These are phyloP conservation scores for Lagenaria siceraria DNA, from an alignment of 306 rosid genomes.

Conservation along the genomic window DNA sequence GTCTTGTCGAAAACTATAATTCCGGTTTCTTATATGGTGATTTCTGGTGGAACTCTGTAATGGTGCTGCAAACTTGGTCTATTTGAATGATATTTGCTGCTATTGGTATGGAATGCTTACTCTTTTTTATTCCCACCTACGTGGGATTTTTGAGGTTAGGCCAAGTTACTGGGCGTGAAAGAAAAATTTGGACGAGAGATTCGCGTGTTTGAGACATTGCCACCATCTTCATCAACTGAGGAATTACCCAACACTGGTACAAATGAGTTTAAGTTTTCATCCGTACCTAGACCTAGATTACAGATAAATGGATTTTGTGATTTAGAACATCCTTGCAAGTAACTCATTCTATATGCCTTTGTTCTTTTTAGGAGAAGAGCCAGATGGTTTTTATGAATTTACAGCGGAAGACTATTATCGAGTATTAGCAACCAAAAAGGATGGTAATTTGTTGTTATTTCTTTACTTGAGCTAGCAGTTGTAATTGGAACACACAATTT, in stretches of 20 bases:
- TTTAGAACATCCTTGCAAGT: background rate
- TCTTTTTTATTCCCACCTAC: background rate
- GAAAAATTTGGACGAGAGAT: conserved; percentile 68
- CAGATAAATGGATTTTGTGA: background rate
- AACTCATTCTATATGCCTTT: background rate
- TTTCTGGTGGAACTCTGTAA: background rate
- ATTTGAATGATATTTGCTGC: conserved; percentile 12
- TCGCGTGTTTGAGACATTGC: conserved; percentile 47
- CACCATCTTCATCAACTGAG: conserved; percentile 33
- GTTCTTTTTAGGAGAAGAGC: conserved; percentile 34
- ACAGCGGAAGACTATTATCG: conserved; percentile 64
- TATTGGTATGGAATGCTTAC: background rate
- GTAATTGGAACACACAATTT: background rate
- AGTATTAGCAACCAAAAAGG: conserved; percentile 45
- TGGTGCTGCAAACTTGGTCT: background rate
- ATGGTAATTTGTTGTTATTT: conserved; percentile 33
- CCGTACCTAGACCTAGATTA: background rate
- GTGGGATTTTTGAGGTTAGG: conserved; percentile 27
- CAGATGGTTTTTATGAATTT: conserved; percentile 63
- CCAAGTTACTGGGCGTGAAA: conserved; percentile 33
- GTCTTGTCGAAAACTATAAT: background rate
- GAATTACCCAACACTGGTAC: conserved; percentile 32
- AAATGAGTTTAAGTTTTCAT: background rate
- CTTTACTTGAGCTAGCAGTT: background rate
- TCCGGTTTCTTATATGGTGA: background rate